Base-by-base conservation (phyloP, 202 grass and related monocot genomes). In the Zoysia matrella region DNA sequence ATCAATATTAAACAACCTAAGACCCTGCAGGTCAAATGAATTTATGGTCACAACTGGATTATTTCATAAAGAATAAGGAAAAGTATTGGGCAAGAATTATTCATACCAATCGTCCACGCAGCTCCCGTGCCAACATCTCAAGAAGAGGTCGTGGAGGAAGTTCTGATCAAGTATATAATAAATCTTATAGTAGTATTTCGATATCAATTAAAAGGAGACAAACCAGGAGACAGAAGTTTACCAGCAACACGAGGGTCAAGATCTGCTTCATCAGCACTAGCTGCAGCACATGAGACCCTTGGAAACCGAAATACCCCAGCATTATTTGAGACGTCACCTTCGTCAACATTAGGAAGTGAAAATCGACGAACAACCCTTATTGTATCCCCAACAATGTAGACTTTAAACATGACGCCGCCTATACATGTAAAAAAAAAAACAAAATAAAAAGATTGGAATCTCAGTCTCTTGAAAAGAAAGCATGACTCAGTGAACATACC, bases 1-100 rank as follows among this genome's bases (percentile, higher is more conserved):
- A 86, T 99, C 96, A 56, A 99, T 92, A 72, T 99, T 99, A 84
- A 99, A 99, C 44, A 99, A 77, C 70, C 89, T 91, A 89, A 96
- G 91, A 86, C 97, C 97, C 93, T 99, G 78, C 5, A 65, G 79
- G 74, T 75, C 63, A 87, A 18, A 47, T 36, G 22, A 77, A 73
- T 42, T 1, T 36, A 18, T 51, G n/a, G 77, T 81, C n/a, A 86
- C 18, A 69, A 47, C 51, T 51, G 7, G 62, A 89, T n/a, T 67
- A 60, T 69, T 72, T 56, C 16, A 70, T 60, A 41, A 3, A 60
- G 2, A 83, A 74, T 13, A 47, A 60, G 42, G 69, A 48, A 64
- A 83, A 71, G 41, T 1, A 18, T 22, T 18, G 11, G 72, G 65
- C 54, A 52, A 72, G 42, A 69, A 53, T 47, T 47, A 76, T 67